Percentiles rank a stretch among this genome's conserved stretches.
phyloP scores from a whole-genome alignment of 345 rosid species.

The Adansonia digitata region DNA sequence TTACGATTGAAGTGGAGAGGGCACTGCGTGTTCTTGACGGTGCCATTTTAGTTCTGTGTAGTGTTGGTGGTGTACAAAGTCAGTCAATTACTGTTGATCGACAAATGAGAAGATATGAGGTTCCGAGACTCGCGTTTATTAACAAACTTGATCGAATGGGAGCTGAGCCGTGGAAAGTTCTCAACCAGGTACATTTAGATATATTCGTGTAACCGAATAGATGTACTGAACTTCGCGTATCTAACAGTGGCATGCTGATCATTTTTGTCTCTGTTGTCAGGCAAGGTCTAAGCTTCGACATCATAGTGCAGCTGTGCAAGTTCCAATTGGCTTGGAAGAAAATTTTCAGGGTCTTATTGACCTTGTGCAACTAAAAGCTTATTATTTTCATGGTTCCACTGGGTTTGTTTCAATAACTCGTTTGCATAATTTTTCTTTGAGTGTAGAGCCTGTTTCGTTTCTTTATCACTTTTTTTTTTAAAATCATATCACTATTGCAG shows the following conservation, averaged over 20 bases:
- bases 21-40: conserved; percentile 95
- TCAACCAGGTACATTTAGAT: conserved; percentile 68
- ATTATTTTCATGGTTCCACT: conserved; percentile 72
- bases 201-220: background rate
- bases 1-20: conserved; percentile 98
- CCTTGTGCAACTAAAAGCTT: conserved; percentile 68
- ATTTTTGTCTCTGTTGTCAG: conserved; percentile 28
- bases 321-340: conserved; percentile 91
- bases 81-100: conserved; percentile 98
- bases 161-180: conserved; percentile 98
- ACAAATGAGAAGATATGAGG: conserved; percentile 98
- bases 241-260: background rate
- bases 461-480: background rate
- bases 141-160: conserved; percentile 99
- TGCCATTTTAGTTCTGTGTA: conserved; percentile 87
- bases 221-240: background rate
- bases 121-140: conserved; percentile 87
- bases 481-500: conserved; percentile 36
- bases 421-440: background rate
- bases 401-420: conserved; percentile 51
- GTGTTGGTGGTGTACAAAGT: conserved; percentile 99
- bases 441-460: background rate
- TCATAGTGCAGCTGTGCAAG: conserved; percentile 94
- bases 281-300: conserved; percentile 93
- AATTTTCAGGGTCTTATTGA: conserved; percentile 86